Evolutionary conservation across 495 filamentous ascomycete genomes (phyloP).

Genomic region (Penicillium alfredii): DNA sequence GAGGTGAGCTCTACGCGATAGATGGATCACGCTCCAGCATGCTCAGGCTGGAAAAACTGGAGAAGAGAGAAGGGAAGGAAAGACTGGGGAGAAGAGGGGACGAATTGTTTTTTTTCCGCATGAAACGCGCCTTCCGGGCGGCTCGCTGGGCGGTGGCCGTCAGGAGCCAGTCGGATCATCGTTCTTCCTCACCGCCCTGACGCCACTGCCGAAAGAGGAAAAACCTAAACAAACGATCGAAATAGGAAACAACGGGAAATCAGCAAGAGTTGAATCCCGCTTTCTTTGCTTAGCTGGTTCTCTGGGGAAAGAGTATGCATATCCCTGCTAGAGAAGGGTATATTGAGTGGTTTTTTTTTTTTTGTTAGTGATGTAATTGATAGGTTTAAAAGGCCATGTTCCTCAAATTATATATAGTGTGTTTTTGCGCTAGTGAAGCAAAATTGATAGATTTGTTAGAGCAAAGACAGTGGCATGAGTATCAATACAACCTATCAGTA

Average conservation of each 20-base stretch:
- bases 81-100: neutral
- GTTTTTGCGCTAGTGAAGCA: too few relatives aligned
- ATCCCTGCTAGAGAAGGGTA: too few relatives aligned
- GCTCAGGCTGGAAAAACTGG: constrained; percentile 3
- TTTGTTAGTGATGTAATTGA: too few relatives aligned
- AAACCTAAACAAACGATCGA: constrained; percentile 18
- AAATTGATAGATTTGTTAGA: too few relatives aligned
- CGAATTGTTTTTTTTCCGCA: constrained; percentile 14
- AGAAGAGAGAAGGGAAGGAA: constrained; percentile 12
- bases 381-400: too few relatives aligned
- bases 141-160: constrained; percentile 15
- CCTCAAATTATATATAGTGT: too few relatives aligned
- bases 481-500: too few relatives aligned
- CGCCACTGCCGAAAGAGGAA: constrained; percentile 7
- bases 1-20: neutral
- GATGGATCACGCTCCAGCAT: constrained; percentile 11
- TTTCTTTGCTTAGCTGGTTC: too few relatives aligned
- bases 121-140: constrained; percentile 21
- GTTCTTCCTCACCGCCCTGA: constrained; percentile 22
- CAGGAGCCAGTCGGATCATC: constrained; percentile 20
- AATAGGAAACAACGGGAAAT: constrained; percentile 1
- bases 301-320: too few relatives aligned
- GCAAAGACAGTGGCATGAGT: too few relatives aligned
- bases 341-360: too few relatives aligned
- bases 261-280: too few relatives aligned